phyloP scores from a whole-genome alignment of 2,329 filamentous ascomycete species.

The Sarocladiaceae sp. region DNA sequence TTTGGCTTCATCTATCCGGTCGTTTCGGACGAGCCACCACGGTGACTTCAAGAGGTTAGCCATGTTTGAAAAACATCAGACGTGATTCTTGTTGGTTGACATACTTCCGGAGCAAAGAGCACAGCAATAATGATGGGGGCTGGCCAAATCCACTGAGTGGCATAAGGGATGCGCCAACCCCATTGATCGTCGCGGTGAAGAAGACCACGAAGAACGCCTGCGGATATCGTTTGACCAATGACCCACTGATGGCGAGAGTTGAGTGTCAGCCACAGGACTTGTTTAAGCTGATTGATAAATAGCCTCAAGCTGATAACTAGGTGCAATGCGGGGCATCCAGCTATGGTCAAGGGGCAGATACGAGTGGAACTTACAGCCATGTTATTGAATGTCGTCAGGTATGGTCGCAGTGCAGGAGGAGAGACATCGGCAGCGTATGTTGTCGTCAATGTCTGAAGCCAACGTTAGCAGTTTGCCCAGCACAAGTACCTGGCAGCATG shows the following conservation, averaged over 20 bases:
- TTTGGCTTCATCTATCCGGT: conserved; percentile 24
- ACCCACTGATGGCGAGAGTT: conserved; percentile 27
- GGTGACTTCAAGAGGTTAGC: too few relatives aligned
- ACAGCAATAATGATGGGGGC: conserved; percentile 32
- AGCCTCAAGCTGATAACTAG: neutral
- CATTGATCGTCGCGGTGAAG: conserved; percentile 28
- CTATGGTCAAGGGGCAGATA: neutral
- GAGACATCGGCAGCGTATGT: neutral
- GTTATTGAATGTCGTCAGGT: neutral
- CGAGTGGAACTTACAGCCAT: neutral
- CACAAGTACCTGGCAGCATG: neutral
- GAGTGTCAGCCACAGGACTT: neutral
- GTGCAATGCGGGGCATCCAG: neutral
- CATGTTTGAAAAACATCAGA: too few relatives aligned
- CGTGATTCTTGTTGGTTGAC: too few relatives aligned
- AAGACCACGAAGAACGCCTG: conserved; percentile 21
- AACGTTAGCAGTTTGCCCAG: neutral
- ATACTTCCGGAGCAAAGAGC: conserved; percentile 40
- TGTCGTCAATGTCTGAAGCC: neutral
- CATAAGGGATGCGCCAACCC: conserved; percentile 42
- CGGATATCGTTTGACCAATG: conserved; percentile 38
- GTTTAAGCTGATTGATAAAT: neutral
- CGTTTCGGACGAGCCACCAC: conserved; percentile 33
- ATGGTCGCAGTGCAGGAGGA: neutral
- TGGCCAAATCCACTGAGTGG: conserved; percentile 43